These are phyloP conservation scores for Brassica nigra DNA, from an alignment of 345 rosid genomes.

Conservation along the genomic window DNA sequence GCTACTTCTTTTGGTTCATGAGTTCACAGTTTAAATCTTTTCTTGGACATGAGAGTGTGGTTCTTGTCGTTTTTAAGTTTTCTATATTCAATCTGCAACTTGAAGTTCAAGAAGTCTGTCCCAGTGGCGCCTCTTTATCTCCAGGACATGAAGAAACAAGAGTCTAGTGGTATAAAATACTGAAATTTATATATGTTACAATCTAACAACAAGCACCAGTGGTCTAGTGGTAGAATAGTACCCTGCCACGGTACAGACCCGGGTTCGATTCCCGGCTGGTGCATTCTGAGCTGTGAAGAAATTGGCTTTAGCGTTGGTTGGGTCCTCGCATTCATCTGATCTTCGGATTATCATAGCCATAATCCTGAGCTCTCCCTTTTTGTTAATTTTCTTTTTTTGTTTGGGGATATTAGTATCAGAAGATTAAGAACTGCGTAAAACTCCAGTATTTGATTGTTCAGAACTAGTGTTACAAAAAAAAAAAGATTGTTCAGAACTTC, in stretches of 20 bases:
- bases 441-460: too few species aligned
- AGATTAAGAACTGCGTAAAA: too few species aligned
- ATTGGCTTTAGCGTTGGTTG: background rate
- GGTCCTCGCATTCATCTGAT: too few species aligned
- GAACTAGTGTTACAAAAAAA: too few species aligned
- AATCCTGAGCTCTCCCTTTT: too few species aligned
- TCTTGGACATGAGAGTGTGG: conserved; percentile 7
- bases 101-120: conserved; percentile 49
- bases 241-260: conserved; percentile 79
- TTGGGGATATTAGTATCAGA: too few species aligned
- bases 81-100: conserved; percentile 53
- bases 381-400: too few species aligned
- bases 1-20: background rate
- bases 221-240: conserved; percentile 63
- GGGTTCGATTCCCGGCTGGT: conserved; percentile 84
- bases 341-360: too few species aligned
- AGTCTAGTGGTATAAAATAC: too few species aligned
- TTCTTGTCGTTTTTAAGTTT: background rate
- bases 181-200: too few species aligned
- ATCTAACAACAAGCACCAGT: conserved; percentile 34
- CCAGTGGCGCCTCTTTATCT: conserved; percentile 60
- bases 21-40: background rate
- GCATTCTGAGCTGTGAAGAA: conserved; percentile 37
- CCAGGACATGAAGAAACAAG: conserved; percentile 59
- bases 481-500: too few species aligned